These are phyloP conservation scores for Entomortierella lignicola DNA, from an alignment of 192 early-diverging fungal genomes.

Conservation along the genomic window DNA sequence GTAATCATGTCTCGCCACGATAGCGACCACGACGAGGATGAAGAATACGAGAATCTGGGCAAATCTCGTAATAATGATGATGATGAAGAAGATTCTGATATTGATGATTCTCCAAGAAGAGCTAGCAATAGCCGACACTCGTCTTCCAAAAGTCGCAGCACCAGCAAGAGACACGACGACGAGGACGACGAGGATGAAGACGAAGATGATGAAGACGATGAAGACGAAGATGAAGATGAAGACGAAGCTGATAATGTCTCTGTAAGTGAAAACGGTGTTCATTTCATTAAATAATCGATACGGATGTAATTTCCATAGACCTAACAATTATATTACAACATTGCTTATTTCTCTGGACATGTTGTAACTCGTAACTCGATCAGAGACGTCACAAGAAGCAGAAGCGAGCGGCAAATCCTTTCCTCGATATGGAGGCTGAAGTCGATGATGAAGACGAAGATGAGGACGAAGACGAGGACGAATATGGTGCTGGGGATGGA, in stretches of 20 bases:
- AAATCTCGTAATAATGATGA: conserved; percentile 26
- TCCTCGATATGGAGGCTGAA: conserved; percentile 74
- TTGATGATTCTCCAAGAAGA: conserved; percentile 26
- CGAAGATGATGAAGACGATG: conserved; percentile 60
- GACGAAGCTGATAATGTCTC: conserved; percentile 60
- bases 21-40: conserved; percentile 56
- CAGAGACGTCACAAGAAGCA: conserved; percentile 57
- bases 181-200: conserved; percentile 56
- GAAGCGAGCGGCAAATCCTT: conserved; percentile 59
- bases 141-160: conserved; percentile 12
- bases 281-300: background rate
- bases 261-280: conserved; percentile 24
- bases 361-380: background rate
- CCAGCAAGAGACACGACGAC: conserved; percentile 30
- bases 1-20: conserved; percentile 43
- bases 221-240: conserved; percentile 67
- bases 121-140: conserved; percentile 18
- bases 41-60: conserved; percentile 46
- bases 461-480: conserved; percentile 75
- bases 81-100: conserved; percentile 42
- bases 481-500: conserved; percentile 71
- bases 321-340: too few relatives aligned
- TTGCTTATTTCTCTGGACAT: too few relatives aligned
- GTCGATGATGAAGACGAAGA: conserved; percentile 79
- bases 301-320: too few relatives aligned